Percentiles rank a stretch among this genome's conserved stretches.
Conservation (phyloP, 2,329 filamentous ascomycete species). For the Parastagonospora avenae region DNA sequence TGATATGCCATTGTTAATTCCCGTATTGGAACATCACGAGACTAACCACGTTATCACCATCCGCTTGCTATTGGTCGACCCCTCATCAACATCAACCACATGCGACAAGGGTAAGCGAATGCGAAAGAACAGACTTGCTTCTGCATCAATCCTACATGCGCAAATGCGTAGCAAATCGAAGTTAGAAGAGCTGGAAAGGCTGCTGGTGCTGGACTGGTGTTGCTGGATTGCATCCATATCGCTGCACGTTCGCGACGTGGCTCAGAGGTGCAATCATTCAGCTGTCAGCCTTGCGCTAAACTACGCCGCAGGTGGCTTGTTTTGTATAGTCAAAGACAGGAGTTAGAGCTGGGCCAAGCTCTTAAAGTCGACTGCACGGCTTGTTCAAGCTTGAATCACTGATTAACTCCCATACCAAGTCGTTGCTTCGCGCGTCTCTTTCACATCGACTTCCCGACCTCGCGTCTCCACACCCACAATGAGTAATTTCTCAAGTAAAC, state of each 20-base stretch:
- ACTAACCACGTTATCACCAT: not conserved
- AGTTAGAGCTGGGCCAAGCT: too few relatives aligned
- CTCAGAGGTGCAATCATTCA: not conserved
- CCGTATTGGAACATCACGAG: slow-evolving; percentile 2
- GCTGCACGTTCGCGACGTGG: not conserved
- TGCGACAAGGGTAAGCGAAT: slow-evolving; percentile 3
- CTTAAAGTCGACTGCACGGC: too few relatives aligned
- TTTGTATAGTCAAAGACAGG: too few relatives aligned
- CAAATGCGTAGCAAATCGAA: not conserved
- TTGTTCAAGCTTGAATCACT: too few relatives aligned
- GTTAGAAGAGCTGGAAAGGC: not conserved
- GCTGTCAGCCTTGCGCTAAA: not conserved
- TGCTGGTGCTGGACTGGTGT: not conserved
- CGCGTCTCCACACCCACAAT: not conserved
- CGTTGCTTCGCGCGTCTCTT: too few relatives aligned
- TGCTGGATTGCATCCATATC: not conserved
- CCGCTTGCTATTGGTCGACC: not conserved
- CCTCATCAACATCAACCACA: not conserved
- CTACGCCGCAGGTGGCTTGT: not conserved
- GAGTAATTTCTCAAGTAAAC: not conserved
- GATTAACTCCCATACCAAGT: too few relatives aligned
- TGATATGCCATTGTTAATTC: not conserved
- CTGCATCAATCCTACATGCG: not conserved
- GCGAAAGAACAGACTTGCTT: not conserved
- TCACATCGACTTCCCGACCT: not conserved